Conservation (phyloP, 306 rosid genomes). For the Fragaria iinumae region DNA sequence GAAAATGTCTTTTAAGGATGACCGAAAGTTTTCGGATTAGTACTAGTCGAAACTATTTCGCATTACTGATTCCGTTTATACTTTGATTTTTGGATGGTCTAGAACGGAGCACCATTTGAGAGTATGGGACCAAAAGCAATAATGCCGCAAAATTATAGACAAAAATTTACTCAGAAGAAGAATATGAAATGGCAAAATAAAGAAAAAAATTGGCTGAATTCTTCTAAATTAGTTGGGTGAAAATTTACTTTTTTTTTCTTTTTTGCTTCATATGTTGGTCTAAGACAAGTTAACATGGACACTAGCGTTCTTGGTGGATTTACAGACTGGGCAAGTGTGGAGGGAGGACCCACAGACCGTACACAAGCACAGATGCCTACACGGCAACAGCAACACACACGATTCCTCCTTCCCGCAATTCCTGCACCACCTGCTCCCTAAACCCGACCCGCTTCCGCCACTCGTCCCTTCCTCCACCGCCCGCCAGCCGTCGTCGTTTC, state of each 20-base stretch:
- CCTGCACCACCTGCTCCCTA: constrained; percentile 46
- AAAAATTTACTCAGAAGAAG: not conserved
- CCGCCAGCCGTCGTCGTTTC: constrained; percentile 30
- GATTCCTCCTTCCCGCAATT: constrained; percentile 78
- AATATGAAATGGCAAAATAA: not conserved
- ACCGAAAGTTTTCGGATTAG: no score
- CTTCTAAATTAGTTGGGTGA: not conserved
- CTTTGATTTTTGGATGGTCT: no score
- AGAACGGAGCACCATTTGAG: not conserved
- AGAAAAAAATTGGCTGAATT: not conserved
- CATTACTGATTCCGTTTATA: no score
- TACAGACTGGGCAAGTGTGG: constrained; percentile 86
- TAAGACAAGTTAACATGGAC: constrained; percentile 73
- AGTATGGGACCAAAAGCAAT: not conserved
- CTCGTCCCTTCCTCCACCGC: constrained; percentile 17
- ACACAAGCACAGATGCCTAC: constrained; percentile 89
- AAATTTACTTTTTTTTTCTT: not conserved
- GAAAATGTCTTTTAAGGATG: no score
- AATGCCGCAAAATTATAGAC: not conserved
- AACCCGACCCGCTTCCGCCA: not conserved
- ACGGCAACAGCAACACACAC: constrained; percentile 81
- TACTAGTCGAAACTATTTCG: no score
- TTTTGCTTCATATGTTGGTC: not conserved
- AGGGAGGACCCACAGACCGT: constrained; percentile 67
- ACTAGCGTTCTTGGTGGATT: constrained; percentile 68